Percentiles rank a stretch among this genome's conserved stretches.
phyloP scores from a whole-genome alignment of 169 alveolate genomes.

The Plasmodium gaboni region DNA sequence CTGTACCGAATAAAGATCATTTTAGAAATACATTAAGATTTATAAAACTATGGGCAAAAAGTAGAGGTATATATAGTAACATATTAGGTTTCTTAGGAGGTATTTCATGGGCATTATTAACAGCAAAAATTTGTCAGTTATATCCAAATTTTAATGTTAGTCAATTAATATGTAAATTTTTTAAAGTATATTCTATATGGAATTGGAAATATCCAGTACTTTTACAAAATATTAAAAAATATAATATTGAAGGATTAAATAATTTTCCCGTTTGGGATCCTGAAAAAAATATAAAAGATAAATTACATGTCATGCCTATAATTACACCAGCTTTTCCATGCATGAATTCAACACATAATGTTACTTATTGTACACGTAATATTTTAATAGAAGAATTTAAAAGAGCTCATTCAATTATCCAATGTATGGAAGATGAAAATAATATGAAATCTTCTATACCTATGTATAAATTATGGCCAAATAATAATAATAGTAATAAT shows the following conservation, averaged over 20 bases:
- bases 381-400: conserved; percentile 94
- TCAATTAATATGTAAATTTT: conserved; percentile 94
- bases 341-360: conserved; percentile 97
- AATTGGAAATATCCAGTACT: conserved; percentile 92
- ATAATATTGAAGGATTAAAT: conserved; percentile 90
- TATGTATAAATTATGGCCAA: background rate
- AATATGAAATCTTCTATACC: conserved; percentile 24
- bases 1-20: conserved; percentile 94
- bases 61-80: conserved; percentile 98
- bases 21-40: conserved; percentile 95
- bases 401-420: conserved; percentile 81
- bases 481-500: background rate
- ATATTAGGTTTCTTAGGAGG: conserved; percentile 99
- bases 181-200: conserved; percentile 93
- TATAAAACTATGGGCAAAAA: conserved; percentile 98
- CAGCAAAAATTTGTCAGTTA: conserved; percentile 96
- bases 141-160: conserved; percentile 95
- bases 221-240: conserved; percentile 91
- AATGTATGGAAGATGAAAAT: conserved; percentile 75
- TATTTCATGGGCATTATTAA: conserved; percentile 98
- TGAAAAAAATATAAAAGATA: conserved; percentile 89
- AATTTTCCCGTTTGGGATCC: conserved; percentile 95
- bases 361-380: conserved; percentile 93
- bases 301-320: conserved; percentile 95
- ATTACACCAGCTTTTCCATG: conserved; percentile 99